Base-by-base conservation (phyloP, 2,329 filamentous ascomycete species). In the Apiospora sp. region DNA sequence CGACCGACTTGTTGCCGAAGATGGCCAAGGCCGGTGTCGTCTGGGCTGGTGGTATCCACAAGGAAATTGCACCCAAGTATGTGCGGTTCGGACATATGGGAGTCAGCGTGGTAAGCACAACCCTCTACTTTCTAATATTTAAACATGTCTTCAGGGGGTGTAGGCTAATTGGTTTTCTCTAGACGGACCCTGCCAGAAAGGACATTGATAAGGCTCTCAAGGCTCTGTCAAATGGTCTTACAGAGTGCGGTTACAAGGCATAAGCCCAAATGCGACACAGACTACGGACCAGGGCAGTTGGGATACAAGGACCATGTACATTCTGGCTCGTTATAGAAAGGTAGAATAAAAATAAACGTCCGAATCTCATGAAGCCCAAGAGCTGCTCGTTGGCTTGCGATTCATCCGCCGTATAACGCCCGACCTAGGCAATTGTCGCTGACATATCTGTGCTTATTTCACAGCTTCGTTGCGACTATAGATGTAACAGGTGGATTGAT, bases 1-100 rank as follows among this genome's bases (percentile, higher is more conserved):
- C 93, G 43, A 89, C 95, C 2, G 94, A 98, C 76, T 87, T 99
- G 46, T 88, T 99, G 71, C 95, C 96, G 16, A 95, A 91, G 80
- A 86, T 99, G 75, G 84, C 94, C 75, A 94, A 93, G 86, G 95
- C 93, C 83, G 95, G 95, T 43, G 93, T 99, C 54, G 90, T 99
- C 73, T 98, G 98, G 81, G 96, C 96, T 34, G 96, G 95, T 73
- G 96, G 96, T 74, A 89, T 99, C 78, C 96, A 99, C 87, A 98
- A 96, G 88, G 94, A 97, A 82, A 97, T 98, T 82, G 95, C 94
- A 3, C 86, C 93, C 75, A 96, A 94, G 86, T 99, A 99, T 83
- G 93, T 99, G 77, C 91, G 96, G 41, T 96, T 99, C 79, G 96
- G 96, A 61, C 96, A 98, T 83, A 99, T 99, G 96, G 96, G 96